These are phyloP conservation scores for Fraxinus angustifolia DNA, from an alignment of 305 asterid genomes.

Conservation along the genomic window DNA sequence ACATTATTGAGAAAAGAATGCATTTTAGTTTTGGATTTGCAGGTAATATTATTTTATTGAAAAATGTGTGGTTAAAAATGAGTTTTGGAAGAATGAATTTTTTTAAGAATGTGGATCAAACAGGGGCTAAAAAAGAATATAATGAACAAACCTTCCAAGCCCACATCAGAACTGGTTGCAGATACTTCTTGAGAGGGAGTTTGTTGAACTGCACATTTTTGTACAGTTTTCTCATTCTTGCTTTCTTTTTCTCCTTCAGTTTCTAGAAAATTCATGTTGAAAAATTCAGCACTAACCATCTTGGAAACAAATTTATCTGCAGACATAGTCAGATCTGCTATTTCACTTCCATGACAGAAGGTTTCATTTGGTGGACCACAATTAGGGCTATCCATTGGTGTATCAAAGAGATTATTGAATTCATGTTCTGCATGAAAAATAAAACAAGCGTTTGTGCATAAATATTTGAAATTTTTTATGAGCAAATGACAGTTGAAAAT, in stretches of 20 bases:
- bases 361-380: constrained; percentile 16
- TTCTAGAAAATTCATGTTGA: constrained; percentile 17
- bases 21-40: no score
- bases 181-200: constrained; percentile 5
- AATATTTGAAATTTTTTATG: neutral
- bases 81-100: no score
- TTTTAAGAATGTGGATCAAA: no score
- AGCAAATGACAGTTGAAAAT: neutral
- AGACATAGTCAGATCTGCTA: constrained; percentile 15
- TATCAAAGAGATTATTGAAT: constrained; percentile 26
- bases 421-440: constrained; percentile 29
- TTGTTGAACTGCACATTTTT: constrained; percentile 5
- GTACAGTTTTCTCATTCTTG: constrained; percentile 8
- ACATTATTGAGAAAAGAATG: no score
- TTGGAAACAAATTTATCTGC: constrained; percentile 16
- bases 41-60: no score
- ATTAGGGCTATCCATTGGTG: constrained; percentile 20
- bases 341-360: constrained; percentile 30
- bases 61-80: no score
- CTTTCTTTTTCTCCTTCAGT: constrained; percentile 26
- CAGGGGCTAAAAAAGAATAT: neutral
- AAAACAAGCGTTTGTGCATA: neutral
- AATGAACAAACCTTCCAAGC: constrained; percentile 2
- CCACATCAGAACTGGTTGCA: constrained; percentile 9
- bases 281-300: constrained; percentile 6